Base-by-base conservation (phyloP, 257 asterid species). In the Primulina eburnea region DNA sequence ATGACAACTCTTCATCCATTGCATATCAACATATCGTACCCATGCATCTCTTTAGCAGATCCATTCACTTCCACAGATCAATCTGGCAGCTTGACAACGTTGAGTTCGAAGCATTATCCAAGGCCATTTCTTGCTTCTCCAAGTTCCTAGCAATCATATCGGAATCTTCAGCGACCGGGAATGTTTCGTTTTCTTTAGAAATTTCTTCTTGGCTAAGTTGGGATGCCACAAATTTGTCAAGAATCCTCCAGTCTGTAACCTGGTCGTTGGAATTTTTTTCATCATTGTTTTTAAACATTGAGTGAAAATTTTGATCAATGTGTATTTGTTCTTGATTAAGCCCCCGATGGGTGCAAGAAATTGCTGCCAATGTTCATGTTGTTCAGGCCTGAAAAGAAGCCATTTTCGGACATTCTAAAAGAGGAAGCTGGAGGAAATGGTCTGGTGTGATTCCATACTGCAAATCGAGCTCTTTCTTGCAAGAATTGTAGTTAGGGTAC, bases 211-310 rank as follows among this genome's bases (percentile, higher is more conserved):
- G 97, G 72, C 95, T 91, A 64, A 91, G 91, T 33, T 89, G 97
- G 8, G 96, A 89, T 0, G 97, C 97, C 33, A 91, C 97, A 50
- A 91, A 89, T 62, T 84, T 91, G 71, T 91, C 95, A 21, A 91
- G 91, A 1, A 84, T 93, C 68, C 97, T 77, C 97, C 97, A 91
- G 63, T 91, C 97, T 0, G 77, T 87, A 6, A 82, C 81, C 24
- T 82, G 94, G 32, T 85, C 87, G 14, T 37, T 79, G 7, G 55
- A 17, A 11, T 26, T 68, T 8, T 81, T 68, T 8, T 81, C 81
- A 16, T 29, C 20, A 32, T 29, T 52, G 62, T 63, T 78, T 35
- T 71, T 71, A 58, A 63, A 70, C 28, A 77, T 50, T 0, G 86
- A 32, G 33, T 75, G 85, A 30, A 82, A 69, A 24, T 24, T 73